Conservation (phyloP, 2,329 filamentous ascomycete species). For the Penicillium aurantiogriseum region DNA sequence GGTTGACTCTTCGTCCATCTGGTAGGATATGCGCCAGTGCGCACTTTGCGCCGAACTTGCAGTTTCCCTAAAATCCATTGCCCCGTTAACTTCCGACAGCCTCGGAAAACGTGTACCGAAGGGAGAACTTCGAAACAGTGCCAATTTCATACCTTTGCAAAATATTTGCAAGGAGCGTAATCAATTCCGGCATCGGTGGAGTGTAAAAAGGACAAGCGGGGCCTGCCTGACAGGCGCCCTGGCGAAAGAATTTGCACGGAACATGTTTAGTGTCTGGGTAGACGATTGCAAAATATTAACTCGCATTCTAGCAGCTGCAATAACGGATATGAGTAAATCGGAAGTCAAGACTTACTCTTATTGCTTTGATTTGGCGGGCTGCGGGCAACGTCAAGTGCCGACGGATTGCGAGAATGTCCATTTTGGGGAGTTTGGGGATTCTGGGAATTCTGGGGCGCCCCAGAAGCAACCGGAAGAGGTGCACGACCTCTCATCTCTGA, state of each 20-base stretch:
- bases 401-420: conserved; percentile 44
- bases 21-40: conserved; percentile 93
- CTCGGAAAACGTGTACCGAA: background rate
- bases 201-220: conserved; percentile 92
- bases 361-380: conserved; percentile 47
- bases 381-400: conserved; percentile 47
- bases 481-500: conserved; percentile 44
- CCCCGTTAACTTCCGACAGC: conserved; percentile 23
- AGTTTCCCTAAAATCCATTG: conserved; percentile 70
- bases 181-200: conserved; percentile 81
- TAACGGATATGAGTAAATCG: background rate
- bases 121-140: background rate
- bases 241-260: conserved; percentile 98
- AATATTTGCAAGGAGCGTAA: conserved; percentile 94
- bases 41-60: conserved; percentile 98
- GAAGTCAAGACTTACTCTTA: conserved; percentile 33
- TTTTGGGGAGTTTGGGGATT: conserved; percentile 39
- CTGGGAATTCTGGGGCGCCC: conserved; percentile 26
- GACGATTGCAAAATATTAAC: conserved; percentile 10
- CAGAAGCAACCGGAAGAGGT: conserved; percentile 41
- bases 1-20: conserved; percentile 87
- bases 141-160: conserved; percentile 72
- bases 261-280: conserved; percentile 85
- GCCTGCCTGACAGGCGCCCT: conserved; percentile 93
- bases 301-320: background rate